A percentile compares a stretch with the other conserved stretches of the same genome.
Conservation (phyloP, 495 filamentous ascomycete species). For the Neurospora sp. region DNA sequence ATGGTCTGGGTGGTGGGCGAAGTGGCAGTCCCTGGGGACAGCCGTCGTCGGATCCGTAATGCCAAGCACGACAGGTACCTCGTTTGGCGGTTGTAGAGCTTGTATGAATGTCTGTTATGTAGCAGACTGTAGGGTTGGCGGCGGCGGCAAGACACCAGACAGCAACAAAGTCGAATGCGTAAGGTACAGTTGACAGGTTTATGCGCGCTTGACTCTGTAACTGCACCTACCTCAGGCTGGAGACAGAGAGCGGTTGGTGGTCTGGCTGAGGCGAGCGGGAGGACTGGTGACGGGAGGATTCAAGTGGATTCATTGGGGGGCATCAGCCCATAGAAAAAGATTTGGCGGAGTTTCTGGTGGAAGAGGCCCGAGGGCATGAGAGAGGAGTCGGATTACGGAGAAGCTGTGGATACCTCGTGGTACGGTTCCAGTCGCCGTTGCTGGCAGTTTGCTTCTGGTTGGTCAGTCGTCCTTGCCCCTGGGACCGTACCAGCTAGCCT, state of each 20-base stretch:
- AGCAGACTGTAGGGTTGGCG: background rate
- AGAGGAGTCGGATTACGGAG: background rate
- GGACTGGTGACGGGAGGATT: background rate
- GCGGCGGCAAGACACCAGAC: background rate
- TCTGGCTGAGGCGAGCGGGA: background rate
- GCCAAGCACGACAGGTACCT: background rate
- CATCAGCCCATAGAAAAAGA: background rate
- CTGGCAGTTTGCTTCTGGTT: background rate
- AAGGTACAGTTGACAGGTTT: background rate
- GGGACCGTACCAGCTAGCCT: background rate
- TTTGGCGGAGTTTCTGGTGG: background rate
- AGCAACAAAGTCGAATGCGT: background rate
- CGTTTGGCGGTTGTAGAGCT: background rate
- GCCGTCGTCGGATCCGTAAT: background rate
- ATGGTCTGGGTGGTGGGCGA: background rate
- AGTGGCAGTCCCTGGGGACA: background rate
- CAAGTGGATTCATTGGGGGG: background rate
- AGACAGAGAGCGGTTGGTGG: background rate
- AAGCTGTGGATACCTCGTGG: background rate
- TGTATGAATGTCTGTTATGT: background rate
- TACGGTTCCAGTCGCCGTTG: background rate
- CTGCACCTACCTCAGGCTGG: background rate
- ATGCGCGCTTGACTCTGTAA: background rate
- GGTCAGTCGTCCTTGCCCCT: background rate
- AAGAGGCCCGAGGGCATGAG: background rate